Base-by-base conservation (phyloP, 106 monocot species). In the Ottelia alismoides region DNA sequence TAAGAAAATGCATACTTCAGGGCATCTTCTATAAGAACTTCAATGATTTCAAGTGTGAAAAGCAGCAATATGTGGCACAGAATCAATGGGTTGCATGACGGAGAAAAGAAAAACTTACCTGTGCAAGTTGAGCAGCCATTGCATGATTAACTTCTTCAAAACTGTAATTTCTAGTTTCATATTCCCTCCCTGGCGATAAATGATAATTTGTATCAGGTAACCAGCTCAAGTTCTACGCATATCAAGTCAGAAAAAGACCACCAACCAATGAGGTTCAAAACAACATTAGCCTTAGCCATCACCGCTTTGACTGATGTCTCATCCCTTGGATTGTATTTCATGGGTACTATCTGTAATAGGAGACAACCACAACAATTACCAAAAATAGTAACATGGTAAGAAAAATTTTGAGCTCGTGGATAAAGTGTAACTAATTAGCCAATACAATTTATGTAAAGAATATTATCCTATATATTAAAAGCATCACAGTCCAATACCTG, bases 261-360 rank as follows among this genome's bases (percentile, higher is more conserved):
- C 73, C 25, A 28, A 99, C 98, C 98, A 57, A 99, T 90, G 47
- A 99, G 90, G 73, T 99, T 99, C 4, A 99, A 20, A 66, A 90
- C 98, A 53, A 99, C 86, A 80, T 99, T 99, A 45, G 98, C 82
- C 77, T 86, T 99, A 3, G 98, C 90, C 98, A 99, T 99, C 28
- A 90, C 98, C 60, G 98, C 98, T 70, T 99, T 99, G 61, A 99
- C 80, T 40, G 98, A 99, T 54, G 73, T 70, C 45, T 90, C 98
- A 80, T 99, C 90, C 61, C 90, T 72, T 49, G 98, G 98, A 56
- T 90, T 66, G 47, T 99, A 99, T 65, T 80, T 90, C 98, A 99
- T 99, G n/a, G 90, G 98, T 5, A 99, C 90, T 77, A 99, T 91
- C 90, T 99, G 32, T 10, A 52, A 11, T 25, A 62, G 22, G 14